These are phyloP conservation scores for Chytriomyces hyalinus DNA, from an alignment of 192 early-diverging fungal genomes.

Conservation along the genomic window DNA sequence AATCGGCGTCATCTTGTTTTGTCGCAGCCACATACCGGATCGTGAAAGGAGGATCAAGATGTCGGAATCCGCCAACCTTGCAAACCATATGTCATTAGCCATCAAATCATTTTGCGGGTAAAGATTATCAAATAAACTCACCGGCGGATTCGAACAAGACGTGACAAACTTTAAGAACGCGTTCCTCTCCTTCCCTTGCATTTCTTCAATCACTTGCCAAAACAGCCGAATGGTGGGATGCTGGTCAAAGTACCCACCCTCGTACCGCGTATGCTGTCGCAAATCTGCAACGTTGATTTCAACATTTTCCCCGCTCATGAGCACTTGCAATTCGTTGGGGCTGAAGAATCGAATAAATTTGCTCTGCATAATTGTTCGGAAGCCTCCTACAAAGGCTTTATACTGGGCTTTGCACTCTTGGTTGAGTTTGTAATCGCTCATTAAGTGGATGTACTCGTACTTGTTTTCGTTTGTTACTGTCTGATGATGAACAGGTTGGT, in stretches of 20 bases:
- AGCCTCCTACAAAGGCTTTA: slow-evolving; percentile 38
- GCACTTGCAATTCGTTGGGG: slow-evolving; percentile 32
- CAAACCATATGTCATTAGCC: too few species aligned
- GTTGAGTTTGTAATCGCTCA: slow-evolving; percentile 39
- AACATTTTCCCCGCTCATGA: slow-evolving; percentile 43
- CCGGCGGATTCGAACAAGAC: slow-evolving; percentile 45
- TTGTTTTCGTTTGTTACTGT: slow-evolving; percentile 42
- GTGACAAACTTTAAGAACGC: slow-evolving; percentile 50
- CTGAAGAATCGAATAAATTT: slow-evolving; percentile 39
- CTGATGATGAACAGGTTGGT: neutral
- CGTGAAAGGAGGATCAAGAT: slow-evolving; percentile 45
- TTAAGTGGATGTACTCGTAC: slow-evolving; percentile 40
- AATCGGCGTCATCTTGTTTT: slow-evolving; percentile 18
- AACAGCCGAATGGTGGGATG: slow-evolving; percentile 42
- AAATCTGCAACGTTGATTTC: slow-evolving; percentile 41
- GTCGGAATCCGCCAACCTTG: slow-evolving; percentile 40
- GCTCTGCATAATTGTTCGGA: slow-evolving; percentile 38
- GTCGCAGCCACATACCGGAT: slow-evolving; percentile 45
- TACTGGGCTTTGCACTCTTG: slow-evolving; percentile 46
- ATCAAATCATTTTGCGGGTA: too few species aligned
- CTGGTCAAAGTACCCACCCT: slow-evolving; percentile 48
- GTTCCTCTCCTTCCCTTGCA: slow-evolving; percentile 40
- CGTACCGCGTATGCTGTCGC: slow-evolving; percentile 36
- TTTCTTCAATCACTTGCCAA: slow-evolving; percentile 43
- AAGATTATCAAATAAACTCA: neutral